Evolutionary conservation across 192 early-diverging fungal genomes (phyloP), one percentile per base, ranked within the genome.

Genomic region (Rhizophagus prolifer): DNA sequence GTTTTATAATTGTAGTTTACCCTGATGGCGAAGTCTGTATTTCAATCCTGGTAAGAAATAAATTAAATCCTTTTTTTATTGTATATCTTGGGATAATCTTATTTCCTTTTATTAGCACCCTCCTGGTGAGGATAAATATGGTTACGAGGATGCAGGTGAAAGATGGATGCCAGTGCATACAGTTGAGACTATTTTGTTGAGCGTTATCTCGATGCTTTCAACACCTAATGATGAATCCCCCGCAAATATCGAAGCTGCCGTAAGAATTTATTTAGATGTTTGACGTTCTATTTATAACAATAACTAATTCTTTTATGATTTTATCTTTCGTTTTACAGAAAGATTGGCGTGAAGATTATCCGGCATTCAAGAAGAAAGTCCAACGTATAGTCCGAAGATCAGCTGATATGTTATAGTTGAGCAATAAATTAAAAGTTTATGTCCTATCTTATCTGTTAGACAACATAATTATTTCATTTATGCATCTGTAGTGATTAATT

Each of bases 111-210:
- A 72, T 12, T 81, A 87, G 86, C 91, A 92, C 68, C 88, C 86
- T 38, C 88, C 91, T 23, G 94, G 90, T n/a, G 93, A 95, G 25
- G 97, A 98, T 84, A 88, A 89, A 77, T 96, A 87, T 75, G 95
- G 95, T 1, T 99, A 99, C 81, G 96, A 97, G 79, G 81, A 91
- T 65, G 90, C 95, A 4, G 85, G 86, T 47, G 97, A 99, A 81
- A 89, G 97, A 75, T 99, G 97, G 97, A 87, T 89, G 26, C 95
- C 97, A n/a, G 92, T 96, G 25, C 96, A 97, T 85, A 95, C 94
- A 2, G 95, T 97, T 41, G 95, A 97, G 82, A 93, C 94, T 13
- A 96, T 99, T 70, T 81, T 98, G 36, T 65, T 98, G 28, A 93
- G 91, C 72, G 95, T 99, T 16, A 92, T 97, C 30, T 91, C 91